phyloP scores from a whole-genome alignment of 2,329 filamentous ascomycete genomes.

The Zymoseptoria pseudotritici region DNA sequence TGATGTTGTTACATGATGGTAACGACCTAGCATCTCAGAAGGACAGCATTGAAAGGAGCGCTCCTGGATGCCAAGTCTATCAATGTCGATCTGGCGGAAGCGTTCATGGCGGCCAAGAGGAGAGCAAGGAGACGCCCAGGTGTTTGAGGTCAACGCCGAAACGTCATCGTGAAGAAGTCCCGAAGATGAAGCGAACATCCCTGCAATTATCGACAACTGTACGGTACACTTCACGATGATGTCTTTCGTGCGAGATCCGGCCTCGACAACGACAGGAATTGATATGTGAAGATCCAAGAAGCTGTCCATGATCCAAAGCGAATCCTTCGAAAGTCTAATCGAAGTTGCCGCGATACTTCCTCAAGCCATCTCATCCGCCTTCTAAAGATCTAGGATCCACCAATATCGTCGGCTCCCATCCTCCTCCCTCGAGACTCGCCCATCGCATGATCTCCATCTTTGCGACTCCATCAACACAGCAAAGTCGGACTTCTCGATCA shows the following conservation, averaged over 20 bases:
- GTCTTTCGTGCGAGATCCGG: too few relatives aligned
- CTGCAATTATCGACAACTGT: background rate
- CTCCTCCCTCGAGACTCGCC: constrained; percentile 15
- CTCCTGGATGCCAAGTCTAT: background rate
- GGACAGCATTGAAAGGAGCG: background rate
- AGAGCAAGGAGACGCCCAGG: background rate
- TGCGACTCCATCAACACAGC: constrained; percentile 22
- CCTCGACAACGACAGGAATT: background rate
- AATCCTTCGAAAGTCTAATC: background rate
- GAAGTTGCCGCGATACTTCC: background rate
- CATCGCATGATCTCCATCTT: constrained; percentile 19
- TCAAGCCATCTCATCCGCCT: background rate
- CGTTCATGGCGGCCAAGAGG: background rate
- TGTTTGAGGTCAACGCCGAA: background rate
- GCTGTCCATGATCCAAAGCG: background rate
- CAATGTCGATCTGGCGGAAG: background rate
- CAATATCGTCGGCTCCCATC: constrained; percentile 21
- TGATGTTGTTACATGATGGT: background rate
- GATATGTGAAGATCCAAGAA: background rate
- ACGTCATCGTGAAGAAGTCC: background rate
- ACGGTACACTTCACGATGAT: too few relatives aligned
- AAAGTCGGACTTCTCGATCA: constrained; percentile 21
- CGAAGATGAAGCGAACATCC: background rate
- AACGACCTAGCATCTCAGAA: background rate
- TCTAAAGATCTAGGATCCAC: constrained; percentile 19